Evolutionary conservation across 1,139 yeast genomes (phyloP), one percentile per base, ranked within the genome.

Genomic region (Diutina ranongensis): DNA sequence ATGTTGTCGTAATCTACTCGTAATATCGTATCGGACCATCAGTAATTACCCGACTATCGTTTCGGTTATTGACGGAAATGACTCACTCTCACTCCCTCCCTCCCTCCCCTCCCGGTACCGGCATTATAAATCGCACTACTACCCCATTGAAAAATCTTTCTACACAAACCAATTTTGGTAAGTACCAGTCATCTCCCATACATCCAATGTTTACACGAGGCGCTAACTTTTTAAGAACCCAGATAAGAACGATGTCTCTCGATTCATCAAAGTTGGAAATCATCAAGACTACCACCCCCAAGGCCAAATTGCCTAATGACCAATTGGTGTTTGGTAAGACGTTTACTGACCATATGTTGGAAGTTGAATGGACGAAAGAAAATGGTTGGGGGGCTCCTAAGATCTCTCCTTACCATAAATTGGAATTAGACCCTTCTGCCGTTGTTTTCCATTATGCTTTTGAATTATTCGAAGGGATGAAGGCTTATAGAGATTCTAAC

Each of bases 391-490:
- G 70, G 13, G 65, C 74, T 25, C 97, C 98, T 40, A 76, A 76
- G 57, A 89, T 92, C 61, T 76, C 76, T 55, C 97, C 97, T 31
- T 88, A 86, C 65, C 92, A 81, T 48, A 76, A 78, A 45, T 67
- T 92, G 49, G 56, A 69, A 18, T 65, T 92, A 48, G 96, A 88
- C 57, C 98, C 98, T 34, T 80, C 97, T 13, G 67, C 94, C 12
- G 76, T 81, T 58, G 97, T 89, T 33, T 79, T 92, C 65, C 98
- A 92, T 67, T 92, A 92, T 58, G 92, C 95, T 1, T 92, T 92
- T 60, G 96, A 88, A 64, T 76, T 92, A 53, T 92, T 92, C 57
- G 98, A 92, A 71, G 98, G 98, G 53, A 74, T 92, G 73, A 92
- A 92, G 71, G 97, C 97, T 7, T 92, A 88, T 74, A 75, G 78